phyloP scores from a whole-genome alignment of 164 flowering plant genomes.

The Protea cynaroides region DNA sequence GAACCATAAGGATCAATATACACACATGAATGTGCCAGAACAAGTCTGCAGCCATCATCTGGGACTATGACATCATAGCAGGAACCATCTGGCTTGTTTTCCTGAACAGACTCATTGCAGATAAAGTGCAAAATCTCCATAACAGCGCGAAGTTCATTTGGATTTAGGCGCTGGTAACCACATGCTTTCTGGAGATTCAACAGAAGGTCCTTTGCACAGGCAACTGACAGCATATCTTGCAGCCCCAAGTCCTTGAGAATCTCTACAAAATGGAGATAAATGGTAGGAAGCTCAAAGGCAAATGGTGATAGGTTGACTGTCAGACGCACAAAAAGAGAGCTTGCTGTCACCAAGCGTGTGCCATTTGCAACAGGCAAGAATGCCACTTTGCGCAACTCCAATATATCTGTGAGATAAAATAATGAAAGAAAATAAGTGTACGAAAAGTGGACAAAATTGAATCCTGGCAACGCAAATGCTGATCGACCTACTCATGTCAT shows the following conservation, averaged over 20 bases:
- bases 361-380: slow-evolving; percentile 96
- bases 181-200: slow-evolving; percentile 66
- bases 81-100: slow-evolving; percentile 25
- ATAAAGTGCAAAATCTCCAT: slow-evolving; percentile 67
- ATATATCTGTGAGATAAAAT: slow-evolving; percentile 38
- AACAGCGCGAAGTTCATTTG: slow-evolving; percentile 95
- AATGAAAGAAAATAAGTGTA: not conserved
- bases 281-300: slow-evolving; percentile 87
- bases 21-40: slow-evolving; percentile 79
- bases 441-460: not conserved
- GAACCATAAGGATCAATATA: slow-evolving; percentile 84
- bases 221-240: slow-evolving; percentile 63
- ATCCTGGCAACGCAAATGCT: not conserved
- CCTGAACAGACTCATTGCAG: slow-evolving; percentile 40
- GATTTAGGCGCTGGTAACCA: slow-evolving; percentile 91
- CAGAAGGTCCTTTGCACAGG: slow-evolving; percentile 77
- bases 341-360: slow-evolving; percentile 79
- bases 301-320: slow-evolving; percentile 85
- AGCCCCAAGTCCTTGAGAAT: slow-evolving; percentile 85
- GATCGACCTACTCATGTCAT: not conserved
- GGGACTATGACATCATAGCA: slow-evolving; percentile 68
- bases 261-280: slow-evolving; percentile 79
- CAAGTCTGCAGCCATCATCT: slow-evolving; percentile 94
- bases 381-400: slow-evolving; percentile 64
- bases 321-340: slow-evolving; percentile 70